Evolutionary conservation across 192 early-diverging fungal species (phyloP).

Genomic region (Backusella psychrophila): DNA sequence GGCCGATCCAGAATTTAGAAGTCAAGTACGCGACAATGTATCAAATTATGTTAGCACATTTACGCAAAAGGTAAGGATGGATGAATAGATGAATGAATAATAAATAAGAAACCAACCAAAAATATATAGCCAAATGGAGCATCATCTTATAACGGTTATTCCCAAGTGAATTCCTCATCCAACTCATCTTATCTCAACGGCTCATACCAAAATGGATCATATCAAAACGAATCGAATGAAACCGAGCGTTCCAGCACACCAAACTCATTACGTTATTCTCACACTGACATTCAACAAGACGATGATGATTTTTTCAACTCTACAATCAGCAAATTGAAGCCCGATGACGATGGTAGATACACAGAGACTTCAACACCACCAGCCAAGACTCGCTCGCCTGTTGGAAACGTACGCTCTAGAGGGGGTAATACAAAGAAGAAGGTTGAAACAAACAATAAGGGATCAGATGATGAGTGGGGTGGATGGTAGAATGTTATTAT

Average conservation of each 20-base stretch:
- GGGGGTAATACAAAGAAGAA: slow-evolving; percentile 9
- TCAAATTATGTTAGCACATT: slow-evolving; percentile 59
- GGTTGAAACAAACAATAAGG: background rate
- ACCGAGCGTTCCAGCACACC: background rate
- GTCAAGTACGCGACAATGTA: slow-evolving; percentile 54
- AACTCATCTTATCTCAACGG: background rate
- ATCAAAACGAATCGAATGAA: slow-evolving; percentile 1
- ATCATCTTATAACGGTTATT: background rate
- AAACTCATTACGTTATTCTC: slow-evolving; percentile 7
- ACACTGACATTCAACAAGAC: background rate
- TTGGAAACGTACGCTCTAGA: background rate
- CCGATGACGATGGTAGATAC: background rate
- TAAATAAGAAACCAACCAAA: background rate
- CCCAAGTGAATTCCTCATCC: background rate
- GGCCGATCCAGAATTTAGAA: slow-evolving; percentile 64
- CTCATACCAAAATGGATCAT: slow-evolving; percentile 1
- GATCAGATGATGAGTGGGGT: slow-evolving; percentile 12
- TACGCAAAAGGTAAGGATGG: slow-evolving; percentile 30
- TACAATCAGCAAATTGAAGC: background rate
- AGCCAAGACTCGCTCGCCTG: background rate
- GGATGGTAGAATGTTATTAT: background rate
- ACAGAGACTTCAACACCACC: background rate
- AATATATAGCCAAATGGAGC: background rate
- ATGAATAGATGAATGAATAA: background rate
- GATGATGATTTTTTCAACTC: slow-evolving; percentile 6